Conservation (phyloP, 2,329 filamentous ascomycete species). For the Macroventuria anomochaeta region DNA sequence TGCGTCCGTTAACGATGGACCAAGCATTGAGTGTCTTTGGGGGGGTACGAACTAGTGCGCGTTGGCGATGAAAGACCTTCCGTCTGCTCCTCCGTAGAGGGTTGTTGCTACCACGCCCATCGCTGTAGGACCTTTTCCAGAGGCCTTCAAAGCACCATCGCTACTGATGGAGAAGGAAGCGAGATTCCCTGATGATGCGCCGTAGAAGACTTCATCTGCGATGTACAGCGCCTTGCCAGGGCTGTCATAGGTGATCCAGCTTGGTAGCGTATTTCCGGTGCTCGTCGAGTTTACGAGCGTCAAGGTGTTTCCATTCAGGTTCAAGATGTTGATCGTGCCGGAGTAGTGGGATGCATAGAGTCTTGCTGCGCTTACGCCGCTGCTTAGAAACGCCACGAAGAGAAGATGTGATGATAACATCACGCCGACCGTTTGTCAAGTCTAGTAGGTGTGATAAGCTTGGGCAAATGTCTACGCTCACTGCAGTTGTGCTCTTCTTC, state of each 20-base stretch:
- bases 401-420: conserved; percentile 22
- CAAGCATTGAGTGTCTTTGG: neutral
- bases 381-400: conserved; percentile 31
- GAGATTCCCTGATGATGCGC: conserved; percentile 27
- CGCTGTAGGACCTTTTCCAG: conserved; percentile 34
- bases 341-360: conserved; percentile 42
- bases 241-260: conserved; percentile 43
- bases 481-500: neutral
- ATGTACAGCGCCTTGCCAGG: conserved; percentile 36
- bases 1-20: conserved; percentile 14
- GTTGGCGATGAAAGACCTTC: conserved; percentile 40
- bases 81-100: conserved; percentile 40
- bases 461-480: neutral
- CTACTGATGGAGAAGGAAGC: conserved; percentile 33
- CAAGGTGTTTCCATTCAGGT: conserved; percentile 33
- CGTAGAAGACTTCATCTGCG: conserved; percentile 35
- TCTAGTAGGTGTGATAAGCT: neutral
- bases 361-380: conserved; percentile 33
- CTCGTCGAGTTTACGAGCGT: conserved; percentile 26
- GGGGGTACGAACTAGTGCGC: conserved; percentile 38
- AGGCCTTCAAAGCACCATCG: conserved; percentile 32
- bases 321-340: conserved; percentile 38
- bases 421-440: too few species aligned
- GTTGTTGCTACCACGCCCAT: conserved; percentile 34
- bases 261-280: conserved; percentile 36